A percentile compares a stretch with the other conserved stretches of the same genome.
Evolutionary conservation across 768 basidiomycete genomes (phyloP).

Genomic region (Boletus vinaceobasis): DNA sequence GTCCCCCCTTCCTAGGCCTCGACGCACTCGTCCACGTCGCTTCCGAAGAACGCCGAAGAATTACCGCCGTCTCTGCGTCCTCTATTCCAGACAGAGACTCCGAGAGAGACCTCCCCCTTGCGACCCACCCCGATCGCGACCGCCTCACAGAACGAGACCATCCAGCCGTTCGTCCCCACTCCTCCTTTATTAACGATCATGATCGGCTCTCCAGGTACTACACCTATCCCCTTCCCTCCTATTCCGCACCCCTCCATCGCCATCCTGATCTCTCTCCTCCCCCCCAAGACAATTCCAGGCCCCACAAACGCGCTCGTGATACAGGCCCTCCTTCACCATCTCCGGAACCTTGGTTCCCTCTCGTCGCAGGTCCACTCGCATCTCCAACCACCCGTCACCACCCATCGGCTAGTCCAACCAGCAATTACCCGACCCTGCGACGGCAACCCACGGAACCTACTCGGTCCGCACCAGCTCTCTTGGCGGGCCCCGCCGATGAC

Average conservation of each 20-base stretch:
- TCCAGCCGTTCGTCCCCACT: background rate
- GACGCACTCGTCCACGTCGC: slow-evolving; percentile 73
- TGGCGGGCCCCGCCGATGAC: slow-evolving; percentile 3
- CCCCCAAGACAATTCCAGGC: slow-evolving; percentile 7
- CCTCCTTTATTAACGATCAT: slow-evolving; percentile 22
- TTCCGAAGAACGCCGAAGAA: slow-evolving; percentile 57
- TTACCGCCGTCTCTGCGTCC: slow-evolving; percentile 29
- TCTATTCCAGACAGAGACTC: background rate
- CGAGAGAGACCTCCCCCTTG: background rate
- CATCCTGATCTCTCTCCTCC: background rate
- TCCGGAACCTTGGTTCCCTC: slow-evolving; percentile 4
- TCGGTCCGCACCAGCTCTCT: slow-evolving; percentile 2
- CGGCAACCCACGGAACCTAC: slow-evolving; percentile 15
- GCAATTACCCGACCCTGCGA: slow-evolving; percentile 23
- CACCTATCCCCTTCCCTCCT: background rate
- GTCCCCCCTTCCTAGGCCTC: slow-evolving; percentile 37
- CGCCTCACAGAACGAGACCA: background rate
- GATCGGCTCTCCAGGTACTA: slow-evolving; percentile 12
- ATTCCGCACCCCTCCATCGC: background rate
- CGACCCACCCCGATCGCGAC: background rate
- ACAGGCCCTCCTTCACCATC: slow-evolving; percentile 13
- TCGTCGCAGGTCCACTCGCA: background rate
- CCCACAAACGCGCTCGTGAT: slow-evolving; percentile 25
- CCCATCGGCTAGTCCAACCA: slow-evolving; percentile 21
- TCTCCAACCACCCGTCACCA: slow-evolving; percentile 19